phyloP scores from a whole-genome alignment of 176 grass and related monocot species.

The Triticum turgidum region DNA sequence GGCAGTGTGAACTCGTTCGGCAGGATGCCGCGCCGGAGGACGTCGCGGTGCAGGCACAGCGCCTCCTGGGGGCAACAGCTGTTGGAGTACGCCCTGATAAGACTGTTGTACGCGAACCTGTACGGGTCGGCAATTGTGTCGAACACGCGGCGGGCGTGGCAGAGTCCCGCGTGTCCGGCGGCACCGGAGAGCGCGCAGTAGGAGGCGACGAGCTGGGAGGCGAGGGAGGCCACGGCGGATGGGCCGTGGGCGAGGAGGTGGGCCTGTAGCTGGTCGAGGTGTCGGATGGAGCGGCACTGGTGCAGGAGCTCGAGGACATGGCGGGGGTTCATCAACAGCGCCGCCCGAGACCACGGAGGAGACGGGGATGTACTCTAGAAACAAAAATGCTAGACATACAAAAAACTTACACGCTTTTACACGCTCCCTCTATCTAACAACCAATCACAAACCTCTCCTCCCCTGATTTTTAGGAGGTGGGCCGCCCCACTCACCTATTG shows the following conservation, averaged over 20 bases:
- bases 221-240: neutral
- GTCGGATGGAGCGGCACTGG: slow-evolving; percentile 19
- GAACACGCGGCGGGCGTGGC: slow-evolving; percentile 22
- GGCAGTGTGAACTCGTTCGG: slow-evolving; percentile 49
- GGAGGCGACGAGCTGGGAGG: slow-evolving; percentile 30
- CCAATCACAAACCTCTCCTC: too few relatives aligned
- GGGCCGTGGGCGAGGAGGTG: slow-evolving; percentile 11
- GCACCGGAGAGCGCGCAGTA: neutral
- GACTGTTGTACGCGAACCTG: slow-evolving; percentile 30
- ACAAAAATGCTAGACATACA: too few relatives aligned
- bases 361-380: too few relatives aligned
- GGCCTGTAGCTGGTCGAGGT: slow-evolving; percentile 43
- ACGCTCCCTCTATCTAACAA: too few relatives aligned
- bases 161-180: neutral
- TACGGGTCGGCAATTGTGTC: slow-evolving; percentile 31
- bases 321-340: neutral
- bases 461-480: too few relatives aligned
- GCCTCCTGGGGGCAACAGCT: slow-evolving; percentile 10
- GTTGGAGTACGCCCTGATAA: slow-evolving; percentile 33
- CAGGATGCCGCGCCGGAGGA: slow-evolving; percentile 15
- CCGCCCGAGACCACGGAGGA: too few relatives aligned
- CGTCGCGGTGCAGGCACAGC: slow-evolving; percentile 1
- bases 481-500: too few relatives aligned
- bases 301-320: slow-evolving; percentile 20
- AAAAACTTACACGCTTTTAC: too few relatives aligned